Base-by-base conservation (phyloP, 1,284 basidiomycete species). In the Marasmius oreades region DNA sequence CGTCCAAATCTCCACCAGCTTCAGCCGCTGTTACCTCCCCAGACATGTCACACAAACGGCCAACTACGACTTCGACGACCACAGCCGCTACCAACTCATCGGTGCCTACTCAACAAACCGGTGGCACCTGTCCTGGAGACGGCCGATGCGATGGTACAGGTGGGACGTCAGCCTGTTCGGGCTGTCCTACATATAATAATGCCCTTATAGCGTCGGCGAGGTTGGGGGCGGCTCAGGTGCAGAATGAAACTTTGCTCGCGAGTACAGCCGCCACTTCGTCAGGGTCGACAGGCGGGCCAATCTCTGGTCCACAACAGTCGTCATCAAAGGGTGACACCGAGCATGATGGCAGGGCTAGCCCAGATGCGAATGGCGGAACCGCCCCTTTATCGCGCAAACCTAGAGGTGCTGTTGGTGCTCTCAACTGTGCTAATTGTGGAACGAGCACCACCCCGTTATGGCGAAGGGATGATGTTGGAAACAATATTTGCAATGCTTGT, bases 131-230 rank as follows among this genome's bases (percentile, higher is more conserved):
- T 71, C 95, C 95, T 5, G 95, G 95, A 57, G 95, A 95, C 73
- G 95, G 95, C 37, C 84, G 92, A 63, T 98, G 95, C 74, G 93
- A 98, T 73, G 95, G 95, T 61, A 93, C 92, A 28, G 95, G 95
- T 64, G 95, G 95, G 59, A 87, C 92, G 63, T 85, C 85, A 58
- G 89, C 91, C 61, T 98, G 95, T 70, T 85, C 89, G 62, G 95
- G 95, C 44, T 97, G 95, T 71, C 95, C 95, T 11, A 94, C 94
- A 42, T 93, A 86, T 76, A 98, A 97, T 79, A 97, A 97, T 69
- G 80, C 80, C 53, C 70, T 82, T 58, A 73, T 71, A 61, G 71
- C 75, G 24, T 67, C 73, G 62, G 75, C 77, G 61, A 73, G 75
- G 55, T 58, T 69, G 44, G 70, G 61, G 6, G 63, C 64, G 16